Base-by-base conservation (phyloP, 352 stramenopile species). In the Phytophthora sp. region DNA sequence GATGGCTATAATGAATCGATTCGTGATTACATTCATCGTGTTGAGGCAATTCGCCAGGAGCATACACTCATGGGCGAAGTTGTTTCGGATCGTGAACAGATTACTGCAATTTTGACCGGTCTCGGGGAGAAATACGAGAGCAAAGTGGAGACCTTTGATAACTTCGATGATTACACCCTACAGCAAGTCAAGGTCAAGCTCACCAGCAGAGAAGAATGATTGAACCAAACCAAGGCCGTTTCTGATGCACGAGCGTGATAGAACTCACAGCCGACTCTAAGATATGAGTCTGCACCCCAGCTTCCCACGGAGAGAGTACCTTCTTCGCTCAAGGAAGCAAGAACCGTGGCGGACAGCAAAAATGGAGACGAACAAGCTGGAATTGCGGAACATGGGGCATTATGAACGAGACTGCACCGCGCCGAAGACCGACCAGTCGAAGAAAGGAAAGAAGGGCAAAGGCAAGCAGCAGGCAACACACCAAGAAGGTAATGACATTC, bases 1-100 rank as follows among this genome's bases (percentile, higher is more conserved):
- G 46, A 66, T 30, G 11, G 12, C 1, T 21, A 46, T 8, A 42
- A 57, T 21, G 46, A 66, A 16, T 47, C 57, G 7, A 53, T 66
- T 21, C 33, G 46, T 15, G 57, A 58, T 24, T 58, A 54, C 21
- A 66, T 66, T 16, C 57, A 66, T 26, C 46, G 57, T 11, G 46
- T 64, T 7, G 57, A 66, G 30, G 36, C 29, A 4, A 53, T 64
- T 54, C n/a, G 47, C 3, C 57, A 66, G 8, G 47, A 58, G 3
- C 30, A 59, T 4, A 58, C 47, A 2, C 36, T 59, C 5, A 66
- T 66, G 57, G 15, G 11, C 9, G 57, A 52, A 23, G 31, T 38
- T 13, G 47, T 66, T 7, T 45, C 46, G 5, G 47, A 59, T 16
- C 12, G 21, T 7, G 46, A 66, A 5, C 16, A 54, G 35, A 58